Percentiles rank a stretch among this genome's conserved stretches.
Conservation (phyloP, 2,329 filamentous ascomycete species). For the Fusarium incarnatum region DNA sequence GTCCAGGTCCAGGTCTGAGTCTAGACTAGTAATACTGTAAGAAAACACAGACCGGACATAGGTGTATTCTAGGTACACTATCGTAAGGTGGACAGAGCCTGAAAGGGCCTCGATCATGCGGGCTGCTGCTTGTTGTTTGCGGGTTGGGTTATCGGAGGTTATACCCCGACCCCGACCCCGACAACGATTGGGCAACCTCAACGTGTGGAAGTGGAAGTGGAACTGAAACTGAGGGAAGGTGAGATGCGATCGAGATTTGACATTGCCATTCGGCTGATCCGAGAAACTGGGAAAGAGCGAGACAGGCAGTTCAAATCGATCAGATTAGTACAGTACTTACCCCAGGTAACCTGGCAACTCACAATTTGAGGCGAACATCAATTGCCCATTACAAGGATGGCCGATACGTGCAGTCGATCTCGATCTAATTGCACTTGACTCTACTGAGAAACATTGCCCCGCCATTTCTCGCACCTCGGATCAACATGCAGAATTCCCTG, state of each 20-base stretch:
- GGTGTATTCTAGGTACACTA: background rate
- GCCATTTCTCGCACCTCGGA: conserved; percentile 5
- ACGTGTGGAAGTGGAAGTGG: conserved; percentile 17
- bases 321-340: background rate
- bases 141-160: conserved; percentile 18
- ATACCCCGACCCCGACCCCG: conserved; percentile 22
- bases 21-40: background rate
- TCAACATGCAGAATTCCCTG: conserved; percentile 20
- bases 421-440: background rate
- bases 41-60: background rate
- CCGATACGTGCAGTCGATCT: conserved; percentile 1
- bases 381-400: background rate
- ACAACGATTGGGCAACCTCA: conserved; percentile 12
- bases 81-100: background rate
- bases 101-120: conserved; percentile 10
- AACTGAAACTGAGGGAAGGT: background rate
- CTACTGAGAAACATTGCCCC: background rate
- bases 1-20: no score
- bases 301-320: background rate
- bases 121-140: background rate
- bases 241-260: conserved; percentile 35
- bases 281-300: conserved; percentile 10
- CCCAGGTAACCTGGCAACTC: background rate
- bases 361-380: background rate
- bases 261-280: conserved; percentile 3